Percentiles rank a stretch among this genome's conserved stretches.
Evolutionary conservation across 768 basidiomycete genomes (phyloP).

Genomic region (Filobasidium wieringae): DNA sequence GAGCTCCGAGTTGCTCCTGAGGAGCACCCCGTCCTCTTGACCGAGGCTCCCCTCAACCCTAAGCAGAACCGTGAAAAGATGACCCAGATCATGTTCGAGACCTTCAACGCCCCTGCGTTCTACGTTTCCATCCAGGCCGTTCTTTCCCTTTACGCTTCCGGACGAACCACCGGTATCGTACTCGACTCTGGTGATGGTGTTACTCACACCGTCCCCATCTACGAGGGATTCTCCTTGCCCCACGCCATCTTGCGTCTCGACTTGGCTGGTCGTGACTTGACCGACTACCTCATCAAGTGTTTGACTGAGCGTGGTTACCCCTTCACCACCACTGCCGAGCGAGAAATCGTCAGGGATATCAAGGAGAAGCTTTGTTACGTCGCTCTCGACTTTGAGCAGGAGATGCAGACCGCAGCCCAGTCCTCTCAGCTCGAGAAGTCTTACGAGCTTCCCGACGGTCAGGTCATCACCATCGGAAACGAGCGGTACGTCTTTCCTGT

Average conservation of each 20-base stretch:
- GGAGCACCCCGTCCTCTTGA: constrained; percentile 82
- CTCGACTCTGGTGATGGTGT: constrained; percentile 95
- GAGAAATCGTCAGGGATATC: constrained; percentile 91
- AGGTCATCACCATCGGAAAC: constrained; percentile 89
- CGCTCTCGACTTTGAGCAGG: constrained; percentile 86
- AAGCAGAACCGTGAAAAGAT: constrained; percentile 85
- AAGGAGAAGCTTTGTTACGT: constrained; percentile 97
- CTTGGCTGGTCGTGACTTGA: constrained; percentile 82
- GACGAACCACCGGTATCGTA: constrained; percentile 86
- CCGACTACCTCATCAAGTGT: constrained; percentile 42
- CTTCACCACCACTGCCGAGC: constrained; percentile 86
- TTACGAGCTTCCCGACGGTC: constrained; percentile 84
- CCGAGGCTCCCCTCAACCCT: constrained; percentile 84
- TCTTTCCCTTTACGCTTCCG: constrained; percentile 80
- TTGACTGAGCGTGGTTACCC: constrained; percentile 76
- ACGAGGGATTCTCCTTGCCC: constrained; percentile 81
- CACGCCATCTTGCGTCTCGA: constrained; percentile 89
- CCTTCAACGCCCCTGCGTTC: constrained; percentile 84
- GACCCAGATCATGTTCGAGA: constrained; percentile 94
- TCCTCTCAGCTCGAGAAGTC: constrained; percentile 82
- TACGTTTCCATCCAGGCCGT: constrained; percentile 88
- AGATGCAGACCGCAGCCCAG: constrained; percentile 79
- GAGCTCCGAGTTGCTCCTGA: constrained; percentile 86
- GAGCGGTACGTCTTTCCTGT: constrained; percentile 50
- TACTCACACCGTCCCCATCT: constrained; percentile 90